A percentile compares a stretch with the other conserved stretches of the same genome.
These are phyloP conservation scores for Neoascochyta sp. DNA, from an alignment of 2,329 filamentous ascomycete species.

Conservation along the genomic window DNA sequence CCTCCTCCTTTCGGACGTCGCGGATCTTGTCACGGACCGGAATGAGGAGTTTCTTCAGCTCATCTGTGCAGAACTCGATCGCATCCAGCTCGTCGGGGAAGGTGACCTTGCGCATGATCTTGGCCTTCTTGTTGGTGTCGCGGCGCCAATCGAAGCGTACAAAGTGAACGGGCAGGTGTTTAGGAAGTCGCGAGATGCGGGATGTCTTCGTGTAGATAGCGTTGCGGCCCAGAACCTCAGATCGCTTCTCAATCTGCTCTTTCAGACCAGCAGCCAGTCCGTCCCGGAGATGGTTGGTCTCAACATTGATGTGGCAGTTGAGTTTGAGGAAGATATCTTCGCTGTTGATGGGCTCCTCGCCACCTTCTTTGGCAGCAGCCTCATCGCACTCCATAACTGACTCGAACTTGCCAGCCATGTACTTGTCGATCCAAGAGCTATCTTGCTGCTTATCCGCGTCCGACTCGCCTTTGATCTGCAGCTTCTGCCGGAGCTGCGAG, in stretches of 20 bases:
- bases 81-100: slow-evolving; percentile 92
- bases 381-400: slow-evolving; percentile 82
- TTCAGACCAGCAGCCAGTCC: slow-evolving; percentile 77
- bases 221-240: slow-evolving; percentile 70
- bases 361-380: slow-evolving; percentile 66
- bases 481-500: slow-evolving; percentile 72
- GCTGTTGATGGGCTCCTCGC: slow-evolving; percentile 64
- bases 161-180: slow-evolving; percentile 95
- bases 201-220: slow-evolving; percentile 85
- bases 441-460: slow-evolving; percentile 40
- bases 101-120: slow-evolving; percentile 98
- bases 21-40: slow-evolving; percentile 96
- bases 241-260: slow-evolving; percentile 89
- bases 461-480: slow-evolving; percentile 60
- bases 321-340: slow-evolving; percentile 84
- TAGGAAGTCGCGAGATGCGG: slow-evolving; percentile 84
- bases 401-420: slow-evolving; percentile 78
- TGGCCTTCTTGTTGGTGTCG: slow-evolving; percentile 95
- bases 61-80: slow-evolving; percentile 92
- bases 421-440: slow-evolving; percentile 80
- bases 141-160: slow-evolving; percentile 98
- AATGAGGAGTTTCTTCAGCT: slow-evolving; percentile 74
- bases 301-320: slow-evolving; percentile 87
- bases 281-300: slow-evolving; percentile 86
- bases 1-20: slow-evolving; percentile 89